Percentiles rank a stretch among this genome's conserved stretches.
phyloP scores from a whole-genome alignment of 73 alveolate genomes.

The Paramecium octaurelia region DNA sequence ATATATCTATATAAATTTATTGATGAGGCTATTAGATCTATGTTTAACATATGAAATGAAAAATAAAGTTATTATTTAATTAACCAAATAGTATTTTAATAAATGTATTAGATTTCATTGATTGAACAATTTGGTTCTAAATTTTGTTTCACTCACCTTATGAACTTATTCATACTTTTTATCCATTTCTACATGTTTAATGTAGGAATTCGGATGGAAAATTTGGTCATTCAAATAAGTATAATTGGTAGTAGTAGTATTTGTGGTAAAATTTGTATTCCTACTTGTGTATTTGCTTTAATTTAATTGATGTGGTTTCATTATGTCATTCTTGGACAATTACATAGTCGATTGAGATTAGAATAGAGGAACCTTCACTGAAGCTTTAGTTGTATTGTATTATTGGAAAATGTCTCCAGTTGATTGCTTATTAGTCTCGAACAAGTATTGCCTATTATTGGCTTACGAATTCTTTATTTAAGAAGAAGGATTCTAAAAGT shows the following conservation, averaged over 20 bases:
- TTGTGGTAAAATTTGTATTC: background rate
- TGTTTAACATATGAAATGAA: background rate
- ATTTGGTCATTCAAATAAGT: background rate
- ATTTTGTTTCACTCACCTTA: background rate
- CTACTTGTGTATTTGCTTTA: background rate
- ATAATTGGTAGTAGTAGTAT: background rate
- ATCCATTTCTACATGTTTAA: background rate
- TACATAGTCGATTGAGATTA: background rate
- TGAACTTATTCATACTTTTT: background rate
- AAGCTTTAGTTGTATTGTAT: background rate
- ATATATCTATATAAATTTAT: constrained; percentile 80
- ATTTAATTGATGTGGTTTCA: background rate
- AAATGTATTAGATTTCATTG: background rate
- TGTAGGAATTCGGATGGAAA: background rate
- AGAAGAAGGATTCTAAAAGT: background rate
- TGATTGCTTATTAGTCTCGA: background rate
- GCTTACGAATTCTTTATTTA: background rate
- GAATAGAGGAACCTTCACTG: background rate
- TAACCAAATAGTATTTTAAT: background rate
- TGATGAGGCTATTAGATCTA: constrained; percentile 52
- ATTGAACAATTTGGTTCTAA: background rate
- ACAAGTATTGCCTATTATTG: background rate
- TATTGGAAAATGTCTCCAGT: background rate
- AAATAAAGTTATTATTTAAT: background rate
- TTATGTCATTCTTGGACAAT: background rate